phyloP scores from a whole-genome alignment of 345 rosid species.

The Syzygium aromaticum region DNA sequence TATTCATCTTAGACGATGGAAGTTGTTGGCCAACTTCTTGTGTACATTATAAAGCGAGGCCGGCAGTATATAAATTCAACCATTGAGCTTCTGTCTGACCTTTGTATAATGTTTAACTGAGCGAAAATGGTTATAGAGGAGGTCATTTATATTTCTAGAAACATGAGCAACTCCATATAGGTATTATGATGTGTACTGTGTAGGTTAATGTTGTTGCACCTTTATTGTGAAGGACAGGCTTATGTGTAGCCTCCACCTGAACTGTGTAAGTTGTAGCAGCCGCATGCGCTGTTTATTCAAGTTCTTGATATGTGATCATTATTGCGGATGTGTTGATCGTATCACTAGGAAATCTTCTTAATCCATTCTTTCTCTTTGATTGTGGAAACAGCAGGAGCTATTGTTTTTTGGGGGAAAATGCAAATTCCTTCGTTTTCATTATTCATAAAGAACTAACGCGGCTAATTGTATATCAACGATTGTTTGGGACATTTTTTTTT shows the following conservation, averaged over 20 bases:
- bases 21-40: constrained; percentile 19
- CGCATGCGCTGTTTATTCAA: not conserved
- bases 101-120: not conserved
- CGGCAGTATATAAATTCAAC: not conserved
- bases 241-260: not conserved
- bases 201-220: not conserved
- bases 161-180: not conserved
- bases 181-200: not conserved
- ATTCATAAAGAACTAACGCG: not conserved
- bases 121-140: not conserved
- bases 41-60: constrained; percentile 23
- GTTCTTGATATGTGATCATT: not conserved
- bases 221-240: not conserved
- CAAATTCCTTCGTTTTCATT: not conserved
- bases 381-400: not conserved
- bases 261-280: not conserved
- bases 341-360: not conserved
- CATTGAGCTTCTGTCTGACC: not conserved
- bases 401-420: not conserved
- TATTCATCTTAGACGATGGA: constrained; percentile 7
- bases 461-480: not conserved
- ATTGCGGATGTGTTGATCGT: not conserved
- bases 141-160: not conserved
- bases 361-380: not conserved
- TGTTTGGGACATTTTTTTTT: not conserved